phyloP scores from a whole-genome alignment of 2,329 filamentous ascomycete genomes.

The Hansfordia pulvinata region DNA sequence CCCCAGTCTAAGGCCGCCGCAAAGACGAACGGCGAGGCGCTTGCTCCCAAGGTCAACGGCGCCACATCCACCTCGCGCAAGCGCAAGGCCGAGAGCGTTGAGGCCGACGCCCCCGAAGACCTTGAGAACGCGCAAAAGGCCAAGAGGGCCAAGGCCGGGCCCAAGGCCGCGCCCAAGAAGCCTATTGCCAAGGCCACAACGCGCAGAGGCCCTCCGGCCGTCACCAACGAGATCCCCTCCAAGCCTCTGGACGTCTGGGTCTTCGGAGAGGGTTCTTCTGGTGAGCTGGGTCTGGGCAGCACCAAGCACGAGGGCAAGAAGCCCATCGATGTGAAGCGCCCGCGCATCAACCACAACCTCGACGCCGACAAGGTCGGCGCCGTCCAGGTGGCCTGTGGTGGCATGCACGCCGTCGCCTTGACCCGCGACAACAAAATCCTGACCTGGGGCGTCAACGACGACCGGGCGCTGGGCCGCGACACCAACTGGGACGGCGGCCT shows the following conservation, averaged over 20 bases:
- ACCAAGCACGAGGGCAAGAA: constrained; percentile 34
- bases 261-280: constrained; percentile 43
- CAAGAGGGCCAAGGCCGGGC: constrained; percentile 1
- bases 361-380: constrained; percentile 40
- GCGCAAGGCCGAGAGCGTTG: constrained; percentile 32
- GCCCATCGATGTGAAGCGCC: constrained; percentile 52
- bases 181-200: constrained; percentile 4
- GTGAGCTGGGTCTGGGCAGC: constrained; percentile 54
- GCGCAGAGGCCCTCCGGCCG: constrained; percentile 1
- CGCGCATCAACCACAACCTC: constrained; percentile 50
- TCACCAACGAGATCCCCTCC: constrained; percentile 11
- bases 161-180: constrained; percentile 1
- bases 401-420: constrained; percentile 57
- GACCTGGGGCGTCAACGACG: constrained; percentile 74
- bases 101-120: constrained; percentile 7
- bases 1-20: too few relatives aligned
- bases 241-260: constrained; percentile 28
- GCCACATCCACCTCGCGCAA: constrained; percentile 13
- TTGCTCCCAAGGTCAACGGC: constrained; percentile 6
- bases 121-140: constrained; percentile 1
- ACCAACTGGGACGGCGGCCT: constrained; percentile 52
- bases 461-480: constrained; percentile 55
- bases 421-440: constrained; percentile 59
- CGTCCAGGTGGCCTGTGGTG: constrained; percentile 51
- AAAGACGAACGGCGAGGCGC: constrained; percentile 5